Conservation (phyloP, 129 eudicot genomes). For the Flaveria sonorensis region DNA sequence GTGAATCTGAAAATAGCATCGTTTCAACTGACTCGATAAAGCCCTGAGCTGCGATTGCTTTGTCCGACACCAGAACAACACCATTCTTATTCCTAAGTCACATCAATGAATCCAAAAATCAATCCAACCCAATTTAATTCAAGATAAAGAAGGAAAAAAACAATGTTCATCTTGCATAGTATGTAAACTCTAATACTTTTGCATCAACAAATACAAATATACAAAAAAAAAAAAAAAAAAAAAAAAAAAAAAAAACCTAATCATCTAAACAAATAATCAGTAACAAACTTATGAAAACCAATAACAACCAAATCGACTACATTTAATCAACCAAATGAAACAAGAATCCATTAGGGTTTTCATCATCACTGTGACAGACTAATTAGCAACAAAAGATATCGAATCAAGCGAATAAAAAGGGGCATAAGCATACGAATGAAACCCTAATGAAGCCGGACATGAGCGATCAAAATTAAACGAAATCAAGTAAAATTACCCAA, state of each 20-base stretch:
- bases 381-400: not conserved
- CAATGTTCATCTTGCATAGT: not conserved
- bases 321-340: too few species aligned
- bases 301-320: too few species aligned
- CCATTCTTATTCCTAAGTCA: conserved; percentile 32
- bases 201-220: not conserved
- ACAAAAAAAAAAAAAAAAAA: too few species aligned
- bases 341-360: not conserved
- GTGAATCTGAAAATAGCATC: conserved; percentile 44
- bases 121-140: conserved; percentile 1
- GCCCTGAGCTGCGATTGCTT: conserved; percentile 42
- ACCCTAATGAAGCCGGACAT: not conserved
- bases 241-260: not conserved
- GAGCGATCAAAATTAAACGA: not conserved
- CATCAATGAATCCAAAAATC: conserved; percentile 21
- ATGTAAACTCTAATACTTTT: not conserved
- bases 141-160: not conserved
- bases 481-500: not conserved
- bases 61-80: conserved; percentile 54
- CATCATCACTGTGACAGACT: not conserved
- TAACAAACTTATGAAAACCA: not conserved
- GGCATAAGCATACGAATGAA: not conserved
- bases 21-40: conserved; percentile 38
- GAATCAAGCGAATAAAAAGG: not conserved
- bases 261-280: not conserved